A percentile compares a stretch with the other conserved stretches of the same genome.
Evolutionary conservation across 768 basidiomycete genomes (phyloP).

Genomic region (Tricholoma furcatifolium): DNA sequence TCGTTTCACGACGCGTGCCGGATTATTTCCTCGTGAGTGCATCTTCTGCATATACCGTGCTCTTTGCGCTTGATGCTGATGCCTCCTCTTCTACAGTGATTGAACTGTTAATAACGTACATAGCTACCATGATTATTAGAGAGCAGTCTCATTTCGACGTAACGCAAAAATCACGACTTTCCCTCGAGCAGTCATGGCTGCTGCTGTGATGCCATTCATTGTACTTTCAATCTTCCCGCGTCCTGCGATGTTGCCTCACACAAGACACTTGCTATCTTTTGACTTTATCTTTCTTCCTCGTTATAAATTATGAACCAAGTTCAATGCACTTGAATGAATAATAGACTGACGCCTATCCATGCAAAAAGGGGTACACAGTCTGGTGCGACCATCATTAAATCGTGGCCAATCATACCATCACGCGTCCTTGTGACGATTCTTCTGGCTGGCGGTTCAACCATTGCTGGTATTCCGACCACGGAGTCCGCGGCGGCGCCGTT

Average conservation of each 20-base stretch:
- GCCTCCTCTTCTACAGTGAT: constrained; percentile 18
- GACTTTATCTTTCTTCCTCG: neutral
- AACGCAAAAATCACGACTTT: constrained; percentile 10
- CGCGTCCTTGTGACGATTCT: no score
- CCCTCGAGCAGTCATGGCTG: constrained; percentile 1
- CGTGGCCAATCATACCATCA: no score
- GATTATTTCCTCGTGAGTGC: constrained; percentile 88
- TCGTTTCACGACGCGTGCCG: constrained; percentile 93
- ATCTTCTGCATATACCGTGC: neutral
- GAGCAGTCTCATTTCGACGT: constrained; percentile 14
- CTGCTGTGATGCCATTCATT: constrained; percentile 6
- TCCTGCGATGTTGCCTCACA: neutral
- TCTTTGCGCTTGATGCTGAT: neutral
- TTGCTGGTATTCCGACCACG: no score
- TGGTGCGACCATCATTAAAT: no score
- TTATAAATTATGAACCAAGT: constrained; percentile 5
- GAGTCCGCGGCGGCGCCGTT: no score
- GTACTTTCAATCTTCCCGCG: neutral
- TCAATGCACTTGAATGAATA: neutral
- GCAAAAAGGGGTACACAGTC: no score
- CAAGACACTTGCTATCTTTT: constrained; percentile 5
- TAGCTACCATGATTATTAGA: constrained; percentile 26
- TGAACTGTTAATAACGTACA: constrained; percentile 24
- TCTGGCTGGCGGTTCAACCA: no score
- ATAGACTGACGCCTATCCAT: no score